These are phyloP conservation scores for Candida gorgasii DNA, from an alignment of 805 yeast genomes.

Conservation along the genomic window DNA sequence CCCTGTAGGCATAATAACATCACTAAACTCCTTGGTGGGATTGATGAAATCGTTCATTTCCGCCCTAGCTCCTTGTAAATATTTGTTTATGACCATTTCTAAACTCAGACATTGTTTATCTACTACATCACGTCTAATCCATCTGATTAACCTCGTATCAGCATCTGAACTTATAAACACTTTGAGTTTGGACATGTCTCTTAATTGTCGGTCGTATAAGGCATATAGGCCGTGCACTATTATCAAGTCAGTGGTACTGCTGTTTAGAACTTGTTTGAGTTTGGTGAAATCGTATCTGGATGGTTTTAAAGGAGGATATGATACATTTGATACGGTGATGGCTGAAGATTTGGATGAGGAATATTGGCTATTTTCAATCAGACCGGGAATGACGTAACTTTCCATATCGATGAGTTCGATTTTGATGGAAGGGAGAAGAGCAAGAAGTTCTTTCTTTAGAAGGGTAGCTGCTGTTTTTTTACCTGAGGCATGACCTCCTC, in stretches of 20 bases:
- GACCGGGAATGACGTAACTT: constrained; percentile 29
- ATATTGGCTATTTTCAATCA: constrained; percentile 20
- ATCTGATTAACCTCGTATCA: constrained; percentile 78
- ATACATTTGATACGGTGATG: constrained; percentile 24
- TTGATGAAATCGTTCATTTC: constrained; percentile 67
- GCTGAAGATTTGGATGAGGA: constrained; percentile 27
- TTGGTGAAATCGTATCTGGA: constrained; percentile 41
- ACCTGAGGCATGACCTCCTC: constrained; percentile 66
- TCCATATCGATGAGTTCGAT: constrained; percentile 48
- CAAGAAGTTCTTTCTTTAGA: constrained; percentile 32
- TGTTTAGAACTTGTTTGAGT: constrained; percentile 17
- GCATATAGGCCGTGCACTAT: constrained; percentile 82
- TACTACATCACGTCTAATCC: constrained; percentile 55
- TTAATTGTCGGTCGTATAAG: constrained; percentile 58
- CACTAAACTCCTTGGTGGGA: constrained; percentile 73
- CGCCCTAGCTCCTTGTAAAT: constrained; percentile 57
- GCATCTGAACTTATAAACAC: constrained; percentile 83
- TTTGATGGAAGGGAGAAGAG: constrained; percentile 17
- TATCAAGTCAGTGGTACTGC: constrained; percentile 22
- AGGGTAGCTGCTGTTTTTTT: constrained; percentile 40
- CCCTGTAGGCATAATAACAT: constrained; percentile 72
- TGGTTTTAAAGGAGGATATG: constrained; percentile 33
- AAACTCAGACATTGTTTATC: constrained; percentile 18
- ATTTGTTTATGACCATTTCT: constrained; percentile 44
- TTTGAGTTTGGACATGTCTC: constrained; percentile 59